Evolutionary conservation across 2,329 filamentous ascomycete species (phyloP).

Genomic region (Ascocoryne sarcoides): DNA sequence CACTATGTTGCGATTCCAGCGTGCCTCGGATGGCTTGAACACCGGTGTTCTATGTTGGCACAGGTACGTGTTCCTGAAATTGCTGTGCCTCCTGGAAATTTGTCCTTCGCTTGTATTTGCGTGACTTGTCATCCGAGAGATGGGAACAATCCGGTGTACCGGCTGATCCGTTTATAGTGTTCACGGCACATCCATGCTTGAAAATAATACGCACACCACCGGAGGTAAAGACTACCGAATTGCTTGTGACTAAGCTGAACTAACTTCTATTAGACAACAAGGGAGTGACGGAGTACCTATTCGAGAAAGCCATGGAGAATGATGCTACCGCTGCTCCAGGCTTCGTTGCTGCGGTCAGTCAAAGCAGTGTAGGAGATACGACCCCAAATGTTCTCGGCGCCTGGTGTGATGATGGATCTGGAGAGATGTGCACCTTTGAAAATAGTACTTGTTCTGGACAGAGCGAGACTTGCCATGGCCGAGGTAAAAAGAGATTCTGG

Average conservation of each 20-base stretch:
- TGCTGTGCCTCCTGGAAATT: neutral
- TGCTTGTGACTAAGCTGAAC: neutral
- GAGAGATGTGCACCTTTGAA: constrained; percentile 60
- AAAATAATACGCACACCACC: constrained; percentile 83
- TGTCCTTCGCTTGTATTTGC: neutral
- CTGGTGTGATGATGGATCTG: constrained; percentile 79
- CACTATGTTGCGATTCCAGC: constrained; percentile 70
- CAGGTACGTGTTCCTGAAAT: constrained; percentile 32
- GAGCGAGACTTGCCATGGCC: constrained; percentile 60
- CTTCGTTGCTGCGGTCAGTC: constrained; percentile 87
- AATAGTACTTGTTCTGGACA: constrained; percentile 73
- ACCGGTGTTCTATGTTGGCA: constrained; percentile 82
- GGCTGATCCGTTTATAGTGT: constrained; percentile 39
- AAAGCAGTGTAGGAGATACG: constrained; percentile 84
- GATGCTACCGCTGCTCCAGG: constrained; percentile 49
- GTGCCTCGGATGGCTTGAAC: constrained; percentile 63
- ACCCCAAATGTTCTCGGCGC: constrained; percentile 80
- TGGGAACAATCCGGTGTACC: too few relatives aligned
- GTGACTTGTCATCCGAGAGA: neutral
- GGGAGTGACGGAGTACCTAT: constrained; percentile 75
- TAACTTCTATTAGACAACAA: constrained; percentile 60
- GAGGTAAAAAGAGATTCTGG: constrained; percentile 31
- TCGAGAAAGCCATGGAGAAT: constrained; percentile 60
- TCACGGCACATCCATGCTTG: constrained; percentile 81
- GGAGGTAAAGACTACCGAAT: constrained; percentile 33